Evolutionary conservation across 805 yeast species (phyloP), one percentile per base, ranked within the genome.

Genomic region (Candida dajiaensis): DNA sequence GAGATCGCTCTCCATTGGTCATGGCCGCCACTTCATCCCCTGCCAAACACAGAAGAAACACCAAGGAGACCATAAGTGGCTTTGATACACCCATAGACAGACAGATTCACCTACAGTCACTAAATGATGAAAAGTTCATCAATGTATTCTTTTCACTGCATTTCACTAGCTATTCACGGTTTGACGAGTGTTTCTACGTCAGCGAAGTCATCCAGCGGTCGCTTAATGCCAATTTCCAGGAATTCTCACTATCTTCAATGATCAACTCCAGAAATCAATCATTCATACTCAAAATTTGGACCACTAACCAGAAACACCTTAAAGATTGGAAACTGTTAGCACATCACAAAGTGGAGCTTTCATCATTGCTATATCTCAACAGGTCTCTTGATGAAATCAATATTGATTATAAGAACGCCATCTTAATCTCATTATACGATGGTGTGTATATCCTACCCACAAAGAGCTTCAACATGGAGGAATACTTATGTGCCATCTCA

Each of bases 121-220:
- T 65, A 18, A 67, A 65, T 50, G 40, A 49, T 6, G 43, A 48
- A 10, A 54, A 55, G 11, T 62, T 70, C 40, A 51, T 61, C 8
- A 66, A 68, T 39, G 61, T 60, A 1, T 72, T 72, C 49, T 65
- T 62, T 38, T 65, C 74, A 0, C 26, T 72, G 9, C 70, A 67
- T 43, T 54, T 58, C 10, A 54, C 55, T 13, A 45, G 58, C 37
- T 49, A 52, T 0, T 58, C 56, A 11, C 41, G 53, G 3, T 36
- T 40, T 16, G 56, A 38, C 59, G 68, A 7, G 11, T 44, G 49
- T 6, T 64, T 69, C 41, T 67, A 66, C 43, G 59, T 72, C 3
- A 69, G 74, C 45, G 67, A 71, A 43, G 51, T 63, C 1, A 55
- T 54, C 19, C 43, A 55, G 3, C 42, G 58, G 6, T 57, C 65